These are phyloP conservation scores for Penicillium subrubescens DNA, from an alignment of 495 filamentous ascomycete species.

Conservation along the genomic window DNA sequence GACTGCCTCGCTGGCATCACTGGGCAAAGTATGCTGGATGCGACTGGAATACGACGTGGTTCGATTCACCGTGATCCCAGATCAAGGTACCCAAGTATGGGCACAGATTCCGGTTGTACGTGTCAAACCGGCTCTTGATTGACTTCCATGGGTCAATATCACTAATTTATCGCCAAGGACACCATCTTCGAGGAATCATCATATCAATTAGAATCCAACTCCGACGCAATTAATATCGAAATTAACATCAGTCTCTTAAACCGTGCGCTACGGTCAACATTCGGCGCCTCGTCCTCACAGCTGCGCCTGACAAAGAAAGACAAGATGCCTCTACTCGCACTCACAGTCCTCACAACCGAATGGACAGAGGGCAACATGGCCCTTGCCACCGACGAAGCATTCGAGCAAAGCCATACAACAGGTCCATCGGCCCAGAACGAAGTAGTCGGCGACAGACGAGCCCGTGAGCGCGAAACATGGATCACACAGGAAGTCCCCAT, in stretches of 20 bases:
- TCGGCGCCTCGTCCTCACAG: slow-evolving; percentile 71
- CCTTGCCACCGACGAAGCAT: slow-evolving; percentile 39
- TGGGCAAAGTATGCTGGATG: slow-evolving; percentile 93
- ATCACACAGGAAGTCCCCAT: slow-evolving; percentile 98
- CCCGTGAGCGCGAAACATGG: slow-evolving; percentile 73
- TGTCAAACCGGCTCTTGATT: slow-evolving; percentile 9
- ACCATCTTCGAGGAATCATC: slow-evolving; percentile 72
- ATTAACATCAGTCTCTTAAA: slow-evolving; percentile 79
- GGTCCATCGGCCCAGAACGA: slow-evolving; percentile 23
- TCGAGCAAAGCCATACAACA: slow-evolving; percentile 19
- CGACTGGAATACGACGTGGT: slow-evolving; percentile 82
- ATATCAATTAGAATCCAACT: slow-evolving; percentile 83
- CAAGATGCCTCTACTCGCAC: slow-evolving; percentile 75
- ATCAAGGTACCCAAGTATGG: slow-evolving; percentile 95
- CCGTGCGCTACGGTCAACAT: slow-evolving; percentile 83
- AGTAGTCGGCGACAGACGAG: slow-evolving; percentile 48
- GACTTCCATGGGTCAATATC: background rate
- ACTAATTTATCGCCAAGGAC: slow-evolving; percentile 49
- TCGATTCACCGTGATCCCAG: slow-evolving; percentile 93
- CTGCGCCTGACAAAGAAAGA: slow-evolving; percentile 93
- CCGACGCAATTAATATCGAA: slow-evolving; percentile 87
- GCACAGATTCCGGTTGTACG: slow-evolving; percentile 65
- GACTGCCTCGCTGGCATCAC: slow-evolving; percentile 77
- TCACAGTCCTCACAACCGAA: slow-evolving; percentile 72
- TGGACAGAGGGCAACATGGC: slow-evolving; percentile 50